Evolutionary conservation across 2,329 filamentous ascomycete species (phyloP), one percentile per base, ranked within the genome.

Genomic region (Aspergillus pseudoglaucus): DNA sequence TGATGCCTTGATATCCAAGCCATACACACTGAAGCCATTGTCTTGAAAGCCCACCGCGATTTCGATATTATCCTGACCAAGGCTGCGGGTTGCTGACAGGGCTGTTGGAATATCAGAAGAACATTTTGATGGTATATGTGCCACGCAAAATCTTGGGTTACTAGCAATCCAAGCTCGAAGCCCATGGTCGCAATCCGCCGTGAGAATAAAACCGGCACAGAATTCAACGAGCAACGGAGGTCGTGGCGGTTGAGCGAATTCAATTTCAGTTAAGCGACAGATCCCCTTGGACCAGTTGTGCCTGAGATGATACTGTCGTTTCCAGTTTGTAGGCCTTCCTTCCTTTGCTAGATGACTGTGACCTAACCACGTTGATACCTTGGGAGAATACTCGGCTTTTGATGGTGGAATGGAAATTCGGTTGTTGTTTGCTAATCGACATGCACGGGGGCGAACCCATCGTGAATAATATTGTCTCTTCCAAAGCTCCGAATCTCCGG

Each of bases 221-320:
- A 95, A 79, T 63, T 87, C 88, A 42, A 90, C 87, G 6, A 96
- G 72, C 33, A 90, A 65, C 2, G 77, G 77, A 33, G 87, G 74
- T 64, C 83, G 62, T 46, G 74, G 69, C 1, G 73, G 67, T 39
- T 76, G 72, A 46, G 76, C 71, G 20, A 89, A 78, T 40, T 83
- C 76, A 25, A 96, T 80, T 66, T 95, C 87, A 32, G 86, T 83
- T 10, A 95, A 82, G 33, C 81, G 85, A 59, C 89, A 95, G 56
- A 81, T 83, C 0, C 91, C 93, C 52, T 78, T 81, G 1, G 87
- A 81, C 93, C 93, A 97, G 69, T 97, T 97, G 64, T 95, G 87
- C 41, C 88, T 80, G 44, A 96, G 75, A 60, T 85, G 88, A 68
- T 94, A 97, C 59, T 93, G 87, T 52, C 81, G 79, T 72, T 94